These are phyloP conservation scores for Aquilaria yunnanensis DNA, from an alignment of 345 rosid species.

Conservation along the genomic window DNA sequence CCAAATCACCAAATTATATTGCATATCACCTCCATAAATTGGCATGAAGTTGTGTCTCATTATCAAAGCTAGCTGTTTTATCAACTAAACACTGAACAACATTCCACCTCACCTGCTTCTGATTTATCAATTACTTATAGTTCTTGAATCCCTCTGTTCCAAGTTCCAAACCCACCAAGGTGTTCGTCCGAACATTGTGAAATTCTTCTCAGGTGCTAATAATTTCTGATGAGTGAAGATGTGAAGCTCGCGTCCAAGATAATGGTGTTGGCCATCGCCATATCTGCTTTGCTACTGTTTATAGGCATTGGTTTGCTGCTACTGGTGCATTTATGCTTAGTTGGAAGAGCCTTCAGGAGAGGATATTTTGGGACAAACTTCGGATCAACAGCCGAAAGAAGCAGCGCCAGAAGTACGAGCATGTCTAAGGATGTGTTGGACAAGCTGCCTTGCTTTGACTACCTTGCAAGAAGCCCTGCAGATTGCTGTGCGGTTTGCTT, in stretches of 20 bases:
- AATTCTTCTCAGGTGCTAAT: no score
- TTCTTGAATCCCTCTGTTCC: no score
- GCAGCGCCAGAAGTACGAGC: slow-evolving; percentile 8
- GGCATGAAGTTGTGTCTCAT: no score
- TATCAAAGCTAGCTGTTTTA: no score
- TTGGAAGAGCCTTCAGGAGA: slow-evolving; percentile 29
- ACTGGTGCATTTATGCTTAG: slow-evolving; percentile 34
- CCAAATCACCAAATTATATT: no score
- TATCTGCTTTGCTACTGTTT: slow-evolving; percentile 31
- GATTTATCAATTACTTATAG: no score
- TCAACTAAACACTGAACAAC: no score
- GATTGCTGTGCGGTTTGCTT: slow-evolving; percentile 53
- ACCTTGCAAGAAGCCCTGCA: slow-evolving; percentile 23
- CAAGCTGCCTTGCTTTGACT: slow-evolving; percentile 52
- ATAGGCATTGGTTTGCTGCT: slow-evolving; percentile 33
- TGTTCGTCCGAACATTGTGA: no score
- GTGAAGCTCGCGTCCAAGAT: neutral
- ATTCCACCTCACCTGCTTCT: no score
- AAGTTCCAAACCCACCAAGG: no score
- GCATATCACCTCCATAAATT: no score
- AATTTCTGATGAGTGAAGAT: no score
- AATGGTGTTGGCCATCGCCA: slow-evolving; percentile 25
- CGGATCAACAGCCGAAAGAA: neutral
- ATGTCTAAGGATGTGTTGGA: slow-evolving; percentile 44
- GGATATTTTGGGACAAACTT: neutral